These are phyloP conservation scores for Podospora conica DNA, from an alignment of 495 filamentous ascomycete genomes.

Conservation along the genomic window DNA sequence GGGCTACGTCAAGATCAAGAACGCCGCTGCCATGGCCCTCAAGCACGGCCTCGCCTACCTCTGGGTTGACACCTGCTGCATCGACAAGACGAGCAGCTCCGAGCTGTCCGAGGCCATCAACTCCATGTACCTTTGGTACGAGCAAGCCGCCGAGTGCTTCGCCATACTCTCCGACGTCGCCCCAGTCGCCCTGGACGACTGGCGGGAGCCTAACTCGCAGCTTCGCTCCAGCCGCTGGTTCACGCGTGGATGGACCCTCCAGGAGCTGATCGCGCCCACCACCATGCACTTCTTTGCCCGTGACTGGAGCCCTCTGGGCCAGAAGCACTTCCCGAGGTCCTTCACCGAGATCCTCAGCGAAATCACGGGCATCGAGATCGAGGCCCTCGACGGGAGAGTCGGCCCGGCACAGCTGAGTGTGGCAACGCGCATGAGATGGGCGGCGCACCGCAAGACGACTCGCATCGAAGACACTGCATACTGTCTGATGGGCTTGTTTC, in stretches of 20 bases:
- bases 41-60: neutral
- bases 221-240: neutral
- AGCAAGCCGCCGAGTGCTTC: neutral
- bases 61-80: constrained; percentile 3
- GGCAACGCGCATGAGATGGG: constrained; percentile 4
- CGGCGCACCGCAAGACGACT: neutral
- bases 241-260: constrained; percentile 1
- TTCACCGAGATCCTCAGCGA: constrained; percentile 4
- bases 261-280: neutral
- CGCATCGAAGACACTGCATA: constrained; percentile 1
- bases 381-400: constrained; percentile 1
- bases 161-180: neutral
- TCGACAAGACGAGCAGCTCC: constrained; percentile 5
- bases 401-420: constrained; percentile 3
- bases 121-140: constrained; percentile 2
- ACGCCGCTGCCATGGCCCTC: neutral
- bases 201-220: neutral
- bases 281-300: neutral
- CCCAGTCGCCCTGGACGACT: neutral
- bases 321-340: neutral
- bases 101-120: constrained; percentile 5
- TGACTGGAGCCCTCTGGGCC: neutral
- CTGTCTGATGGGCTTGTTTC: constrained; percentile 5
- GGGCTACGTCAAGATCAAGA: neutral
- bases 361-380: neutral